Evolutionary conservation across 2,329 filamentous ascomycete genomes (phyloP), one percentile per base, ranked within the genome.

Genomic region (Fusarium sp.): DNA sequence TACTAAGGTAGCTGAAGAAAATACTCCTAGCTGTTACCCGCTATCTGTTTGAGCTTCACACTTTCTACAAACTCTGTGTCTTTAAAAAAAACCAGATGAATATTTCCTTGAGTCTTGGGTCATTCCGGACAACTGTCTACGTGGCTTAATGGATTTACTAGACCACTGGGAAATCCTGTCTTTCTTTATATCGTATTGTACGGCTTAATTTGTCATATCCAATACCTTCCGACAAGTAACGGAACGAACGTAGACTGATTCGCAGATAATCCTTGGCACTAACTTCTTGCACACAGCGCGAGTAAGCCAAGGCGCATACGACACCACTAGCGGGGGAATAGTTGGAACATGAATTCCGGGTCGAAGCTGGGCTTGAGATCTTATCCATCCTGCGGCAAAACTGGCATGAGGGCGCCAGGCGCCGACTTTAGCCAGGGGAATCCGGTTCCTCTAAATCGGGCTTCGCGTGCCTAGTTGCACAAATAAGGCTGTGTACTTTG

Each of bases 1-100:
- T n/a, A n/a, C n/a, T n/a, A n/a, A n/a, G n/a, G n/a, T n/a, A 31
- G 18, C 9, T 64, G 59, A 64, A 39, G 6, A 42, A 63, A 63
- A 25, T 52, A 47, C 14, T 21, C 14, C 7, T 2, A 37, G 13
- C 14, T 35, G 5, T 1, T 5, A n/a, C 3, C 21, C 23, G 18
- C 5, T 17, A 27, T n/a, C 17, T 15, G 20, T 11, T 31, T 51
- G 21, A 31, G 11, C 36, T 51, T 31, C 21, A 43, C 25, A 18
- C 36, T 43, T 43, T 51, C 25, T 51, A 27, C 48, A 43, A 23
- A 35, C 14, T 2, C 15, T 7, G 14, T 35, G 48, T 43, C 36
- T 51, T 18, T 13, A 14, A 29, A 7, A n/a, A 43, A 11, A 11
- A 21, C 15, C 29, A 3, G 21, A 15, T 11, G 10, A 31, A 31